phyloP scores from a whole-genome alignment of 352 stramenopile genomes.

The Thraustotheca clavata region DNA sequence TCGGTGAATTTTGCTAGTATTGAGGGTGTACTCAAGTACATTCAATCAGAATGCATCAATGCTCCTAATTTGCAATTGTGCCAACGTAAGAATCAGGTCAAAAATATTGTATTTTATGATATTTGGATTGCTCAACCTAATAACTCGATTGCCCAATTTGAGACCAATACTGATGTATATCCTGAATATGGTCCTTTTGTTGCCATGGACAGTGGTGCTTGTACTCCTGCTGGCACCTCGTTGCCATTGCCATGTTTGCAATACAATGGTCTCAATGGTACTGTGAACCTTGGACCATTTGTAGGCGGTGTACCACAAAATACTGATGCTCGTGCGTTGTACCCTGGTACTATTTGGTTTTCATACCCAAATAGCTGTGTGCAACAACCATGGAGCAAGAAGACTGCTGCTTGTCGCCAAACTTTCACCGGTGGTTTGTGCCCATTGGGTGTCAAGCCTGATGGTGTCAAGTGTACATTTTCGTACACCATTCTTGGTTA shows the following conservation, averaged over 20 bases:
- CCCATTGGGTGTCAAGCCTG: conserved; percentile 37
- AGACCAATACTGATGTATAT: conserved; percentile 27
- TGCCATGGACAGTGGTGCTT: conserved; percentile 20
- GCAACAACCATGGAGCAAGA: conserved; percentile 37
- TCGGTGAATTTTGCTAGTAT: conserved; percentile 69
- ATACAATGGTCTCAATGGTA: conserved; percentile 10
- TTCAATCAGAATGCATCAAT: conserved; percentile 76
- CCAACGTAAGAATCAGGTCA: conserved; percentile 70
- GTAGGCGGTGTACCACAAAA: neutral
- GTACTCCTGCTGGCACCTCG: conserved; percentile 2
- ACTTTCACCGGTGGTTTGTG: conserved; percentile 39
- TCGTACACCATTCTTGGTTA: conserved; percentile 52
- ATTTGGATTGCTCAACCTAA: conserved; percentile 67
- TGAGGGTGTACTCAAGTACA: conserved; percentile 68
- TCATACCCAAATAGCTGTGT: conserved; percentile 30
- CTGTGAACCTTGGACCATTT: conserved; percentile 3
- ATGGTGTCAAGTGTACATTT: conserved; percentile 55
- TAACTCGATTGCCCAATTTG: conserved; percentile 58
- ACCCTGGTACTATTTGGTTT: conserved; percentile 21
- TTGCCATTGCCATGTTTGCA: neutral
- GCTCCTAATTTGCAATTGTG: conserved; percentile 37
- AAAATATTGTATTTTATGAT: conserved; percentile 79
- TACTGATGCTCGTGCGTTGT: conserved; percentile 1
- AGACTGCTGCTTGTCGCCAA: conserved; percentile 32
- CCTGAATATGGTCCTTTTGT: conserved; percentile 25